Evolutionary conservation across 2,329 filamentous ascomycete species (phyloP).

Genomic region (Colletotrichum destructivum): DNA sequence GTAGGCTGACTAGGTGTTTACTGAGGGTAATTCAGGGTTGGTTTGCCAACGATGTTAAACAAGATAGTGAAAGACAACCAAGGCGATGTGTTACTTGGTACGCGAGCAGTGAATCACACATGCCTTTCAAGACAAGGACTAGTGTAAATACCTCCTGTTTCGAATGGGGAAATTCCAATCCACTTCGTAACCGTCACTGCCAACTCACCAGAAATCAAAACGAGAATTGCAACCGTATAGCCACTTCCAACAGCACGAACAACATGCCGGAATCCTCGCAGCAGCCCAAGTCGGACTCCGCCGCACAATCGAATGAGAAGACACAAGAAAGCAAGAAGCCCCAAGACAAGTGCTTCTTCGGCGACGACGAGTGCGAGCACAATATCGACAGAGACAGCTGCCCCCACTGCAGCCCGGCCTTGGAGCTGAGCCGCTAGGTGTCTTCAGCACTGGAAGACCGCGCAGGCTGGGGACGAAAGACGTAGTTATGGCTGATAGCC

Average conservation of each 20-base stretch:
- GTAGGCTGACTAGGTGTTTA: too few species aligned
- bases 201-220: neutral
- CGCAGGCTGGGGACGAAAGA: neutral
- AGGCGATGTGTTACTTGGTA: too few species aligned
- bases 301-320: neutral
- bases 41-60: fast-evolving
- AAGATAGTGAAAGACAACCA: too few species aligned
- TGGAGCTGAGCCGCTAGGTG: neutral
- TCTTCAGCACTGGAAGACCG: neutral
- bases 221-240: too few species aligned
- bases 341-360: neutral
- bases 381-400: neutral
- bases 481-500: too few species aligned
- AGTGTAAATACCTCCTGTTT: neutral
- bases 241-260: neutral
- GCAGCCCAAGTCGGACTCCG: neutral
- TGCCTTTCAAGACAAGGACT: too few species aligned
- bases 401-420: neutral
- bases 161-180: fast-evolving
- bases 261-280: too few species aligned
- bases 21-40: neutral
- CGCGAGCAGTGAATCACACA: neutral
- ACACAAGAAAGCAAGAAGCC: neutral
- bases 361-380: neutral
- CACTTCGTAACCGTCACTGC: fast-evolving